Percentiles rank a stretch among this genome's conserved stretches.
phyloP scores from a whole-genome alignment of 2,329 filamentous ascomycete genomes.

The Cadophora luteo-olivacea region DNA sequence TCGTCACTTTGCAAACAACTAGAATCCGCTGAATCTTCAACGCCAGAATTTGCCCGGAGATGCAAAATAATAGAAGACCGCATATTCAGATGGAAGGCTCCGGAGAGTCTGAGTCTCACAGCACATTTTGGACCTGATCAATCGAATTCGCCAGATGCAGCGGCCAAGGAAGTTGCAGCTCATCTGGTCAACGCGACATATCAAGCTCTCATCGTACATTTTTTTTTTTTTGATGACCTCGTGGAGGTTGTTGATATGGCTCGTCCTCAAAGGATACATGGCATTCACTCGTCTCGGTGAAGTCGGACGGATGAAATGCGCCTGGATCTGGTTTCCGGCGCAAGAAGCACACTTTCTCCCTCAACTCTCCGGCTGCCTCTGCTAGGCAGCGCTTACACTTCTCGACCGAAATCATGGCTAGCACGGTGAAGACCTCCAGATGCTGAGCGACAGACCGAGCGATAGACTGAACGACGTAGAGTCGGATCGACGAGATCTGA shows the following conservation, averaged over 20 bases:
- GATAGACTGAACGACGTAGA: too few species aligned
- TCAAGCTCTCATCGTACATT: slow-evolving; percentile 29
- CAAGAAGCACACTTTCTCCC: not conserved
- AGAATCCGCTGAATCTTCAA: slow-evolving; percentile 19
- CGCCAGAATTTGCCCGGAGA: slow-evolving; percentile 24
- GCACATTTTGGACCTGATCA: slow-evolving; percentile 7
- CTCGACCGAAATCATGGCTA: not conserved
- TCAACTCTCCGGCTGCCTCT: not conserved
- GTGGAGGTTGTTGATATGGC: not conserved
- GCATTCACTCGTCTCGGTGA: not conserved
- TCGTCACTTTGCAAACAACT: slow-evolving; percentile 26
- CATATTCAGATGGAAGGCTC: slow-evolving; percentile 30
- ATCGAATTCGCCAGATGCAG: slow-evolving; percentile 11
- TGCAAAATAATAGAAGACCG: slow-evolving; percentile 28
- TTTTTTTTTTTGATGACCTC: too few species aligned
- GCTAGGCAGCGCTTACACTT: not conserved
- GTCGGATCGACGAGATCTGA: too few species aligned
- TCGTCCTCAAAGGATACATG: not conserved
- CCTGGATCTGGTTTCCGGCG: not conserved
- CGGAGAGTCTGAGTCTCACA: slow-evolving; percentile 20
- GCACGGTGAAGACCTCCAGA: not conserved
- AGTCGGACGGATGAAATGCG: not conserved
- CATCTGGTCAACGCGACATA: slow-evolving; percentile 30
- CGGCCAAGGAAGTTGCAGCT: slow-evolving; percentile 22
- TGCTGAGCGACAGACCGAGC: too few species aligned